Percentiles rank a stretch among this genome's conserved stretches.
phyloP scores from a whole-genome alignment of 2,329 filamentous ascomycete genomes.

The Aspergillus japonicus region DNA sequence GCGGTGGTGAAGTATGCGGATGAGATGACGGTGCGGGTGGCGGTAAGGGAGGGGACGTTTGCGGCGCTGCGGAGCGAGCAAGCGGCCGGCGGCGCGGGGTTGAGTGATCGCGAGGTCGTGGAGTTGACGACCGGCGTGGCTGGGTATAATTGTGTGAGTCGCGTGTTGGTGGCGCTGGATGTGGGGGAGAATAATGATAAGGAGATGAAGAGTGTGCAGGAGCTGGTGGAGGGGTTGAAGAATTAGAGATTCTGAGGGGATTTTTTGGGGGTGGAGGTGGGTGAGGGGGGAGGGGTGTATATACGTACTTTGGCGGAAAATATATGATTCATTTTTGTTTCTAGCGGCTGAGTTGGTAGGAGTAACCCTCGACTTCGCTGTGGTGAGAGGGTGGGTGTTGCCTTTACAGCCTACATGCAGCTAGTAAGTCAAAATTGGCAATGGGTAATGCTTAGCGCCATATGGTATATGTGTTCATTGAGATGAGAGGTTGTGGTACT shows the following conservation, averaged over 20 bases:
- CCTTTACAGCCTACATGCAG: no score
- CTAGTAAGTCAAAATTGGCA: no score
- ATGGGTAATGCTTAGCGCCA: no score
- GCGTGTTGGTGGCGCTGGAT: conserved; percentile 80
- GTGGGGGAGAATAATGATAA: conserved; percentile 50
- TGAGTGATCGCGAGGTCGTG: conserved; percentile 72
- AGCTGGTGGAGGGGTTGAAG: conserved; percentile 56
- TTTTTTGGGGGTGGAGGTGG: background rate
- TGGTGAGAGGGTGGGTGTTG: no score
- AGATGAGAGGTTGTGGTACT: no score
- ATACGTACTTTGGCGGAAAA: no score
- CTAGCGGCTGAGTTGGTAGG: no score
- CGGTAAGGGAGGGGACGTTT: conserved; percentile 69
- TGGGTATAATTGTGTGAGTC: conserved; percentile 85
- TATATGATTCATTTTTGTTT: no score
- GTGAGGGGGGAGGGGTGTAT: no score
- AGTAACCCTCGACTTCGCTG: no score
- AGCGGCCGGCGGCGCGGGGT: conserved; percentile 38
- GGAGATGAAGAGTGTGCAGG: conserved; percentile 65
- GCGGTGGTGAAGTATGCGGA: conserved; percentile 72
- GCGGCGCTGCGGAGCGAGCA: conserved; percentile 52
- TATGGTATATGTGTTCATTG: no score
- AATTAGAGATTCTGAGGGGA: background rate
- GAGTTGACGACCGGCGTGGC: conserved; percentile 83
- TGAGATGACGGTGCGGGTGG: conserved; percentile 74